Evolutionary conservation across 305 asterid genomes (phyloP).

Genomic region (Salvia sclarea): DNA sequence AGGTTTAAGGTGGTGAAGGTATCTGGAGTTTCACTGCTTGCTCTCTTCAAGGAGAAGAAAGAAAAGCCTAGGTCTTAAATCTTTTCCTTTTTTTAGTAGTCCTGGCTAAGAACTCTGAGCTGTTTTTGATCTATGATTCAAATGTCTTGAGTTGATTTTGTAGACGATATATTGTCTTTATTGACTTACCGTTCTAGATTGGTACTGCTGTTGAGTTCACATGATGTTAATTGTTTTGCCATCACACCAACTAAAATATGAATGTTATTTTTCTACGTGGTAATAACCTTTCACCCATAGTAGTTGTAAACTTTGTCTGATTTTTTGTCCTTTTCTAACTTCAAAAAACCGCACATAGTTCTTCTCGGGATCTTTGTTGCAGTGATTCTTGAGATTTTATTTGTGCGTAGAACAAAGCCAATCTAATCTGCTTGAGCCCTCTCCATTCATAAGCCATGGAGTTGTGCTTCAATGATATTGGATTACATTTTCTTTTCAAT

Average conservation of each 20-base stretch:
- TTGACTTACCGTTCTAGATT: neutral
- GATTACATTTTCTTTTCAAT: conserved; percentile 24
- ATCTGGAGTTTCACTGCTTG: conserved; percentile 35
- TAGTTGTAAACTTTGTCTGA: no score
- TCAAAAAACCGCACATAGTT: conserved; percentile 52
- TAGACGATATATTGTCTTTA: conserved; percentile 7
- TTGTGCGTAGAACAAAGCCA: conserved; percentile 44
- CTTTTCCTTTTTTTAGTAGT: neutral
- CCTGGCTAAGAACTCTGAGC: neutral
- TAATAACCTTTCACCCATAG: no score
- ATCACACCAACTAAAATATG: neutral
- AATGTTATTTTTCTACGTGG: neutral
- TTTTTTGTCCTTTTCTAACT: no score
- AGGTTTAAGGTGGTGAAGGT: conserved; percentile 48
- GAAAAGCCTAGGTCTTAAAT: conserved; percentile 39
- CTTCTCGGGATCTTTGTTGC: conserved; percentile 34
- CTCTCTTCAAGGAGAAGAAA: conserved; percentile 41
- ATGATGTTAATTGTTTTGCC: neutral
- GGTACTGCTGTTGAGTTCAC: neutral
- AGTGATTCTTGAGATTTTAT: conserved; percentile 48
- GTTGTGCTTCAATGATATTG: conserved; percentile 50
- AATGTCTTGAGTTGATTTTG: conserved; percentile 21
- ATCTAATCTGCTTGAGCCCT: conserved; percentile 54
- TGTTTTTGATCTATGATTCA: conserved; percentile 24
- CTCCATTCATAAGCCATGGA: conserved; percentile 36